Evolutionary conservation across 2,329 filamentous ascomycete genomes (phyloP), one percentile per base, ranked within the genome.

Genomic region (Trichoderma atroviride): DNA sequence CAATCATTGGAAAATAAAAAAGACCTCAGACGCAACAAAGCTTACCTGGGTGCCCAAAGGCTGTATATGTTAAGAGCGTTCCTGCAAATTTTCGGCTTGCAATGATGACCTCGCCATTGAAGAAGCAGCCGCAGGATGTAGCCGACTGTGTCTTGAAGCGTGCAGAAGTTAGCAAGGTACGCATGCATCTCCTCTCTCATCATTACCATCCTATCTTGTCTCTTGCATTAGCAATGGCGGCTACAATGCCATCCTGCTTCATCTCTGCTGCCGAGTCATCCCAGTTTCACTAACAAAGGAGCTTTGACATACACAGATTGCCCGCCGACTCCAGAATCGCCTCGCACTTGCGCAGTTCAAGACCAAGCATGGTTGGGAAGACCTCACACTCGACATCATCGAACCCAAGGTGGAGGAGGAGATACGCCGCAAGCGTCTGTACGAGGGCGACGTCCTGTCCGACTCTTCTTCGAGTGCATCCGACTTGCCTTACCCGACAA

Each of bases 301-400:
- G 57, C 60, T 35, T 50, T 35, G 53, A 61, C 43, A 50, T 55
- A 11, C 47, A 11, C 60, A 98, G 96, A 97, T 99, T 84, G 96
- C 94, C 75, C 88, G 95, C 79, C 92, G 92, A 77, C 86, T 99
- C 68, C 94, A 98, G 83, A 94, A 97, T 83, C 93, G 95, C 72
- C 89, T 99, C 70, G 95, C 96, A 70, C 89, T 98, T 73, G 96
- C 96, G 78, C 96, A 96, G 81, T 96, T 97, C 87, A 98, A 98
- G 83, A 94, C 96, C 74, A 94, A 96, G 82, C 92, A 97, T 83
- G 94, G 94, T 79, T 96, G 94, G 90, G 92, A 97, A 81, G 92
- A 96, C 80, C 87, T 97, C 78, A 92, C 91, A 72, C 88, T 96
- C 76, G 92, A 94, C 78, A 90, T 86, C 71, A 93, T 97, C 81